phyloP scores from a whole-genome alignment of 306 rosid genomes.

The Cicer chorassanicum region DNA sequence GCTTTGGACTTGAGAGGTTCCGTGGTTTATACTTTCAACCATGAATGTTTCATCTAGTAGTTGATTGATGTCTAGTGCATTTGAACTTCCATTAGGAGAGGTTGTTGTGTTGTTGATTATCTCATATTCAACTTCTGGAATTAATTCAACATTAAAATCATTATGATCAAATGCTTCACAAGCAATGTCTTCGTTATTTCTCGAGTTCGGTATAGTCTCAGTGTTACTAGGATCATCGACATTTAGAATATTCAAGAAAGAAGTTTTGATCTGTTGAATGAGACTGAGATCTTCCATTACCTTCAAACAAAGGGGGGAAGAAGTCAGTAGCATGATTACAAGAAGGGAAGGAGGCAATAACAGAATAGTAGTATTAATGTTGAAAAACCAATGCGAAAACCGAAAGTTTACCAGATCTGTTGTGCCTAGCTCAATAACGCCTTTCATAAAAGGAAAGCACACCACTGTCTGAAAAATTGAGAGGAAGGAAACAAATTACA shows the following conservation, averaged over 20 bases:
- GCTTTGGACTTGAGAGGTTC: slow-evolving; percentile 68
- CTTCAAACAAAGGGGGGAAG: slow-evolving; percentile 50
- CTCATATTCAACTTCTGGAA: slow-evolving; percentile 49
- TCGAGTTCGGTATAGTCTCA: slow-evolving; percentile 42
- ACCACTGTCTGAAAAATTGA: slow-evolving; percentile 72
- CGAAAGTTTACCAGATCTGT: slow-evolving; percentile 59
- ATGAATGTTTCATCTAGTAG: slow-evolving; percentile 54
- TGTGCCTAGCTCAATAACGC: slow-evolving; percentile 79
- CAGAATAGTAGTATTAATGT: slow-evolving; percentile 1
- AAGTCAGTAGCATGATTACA: slow-evolving; percentile 22
- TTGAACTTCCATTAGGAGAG: slow-evolving; percentile 65
- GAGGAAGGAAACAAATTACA: slow-evolving; percentile 37
- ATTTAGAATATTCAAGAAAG: slow-evolving; percentile 58
- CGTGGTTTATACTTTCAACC: slow-evolving; percentile 56
- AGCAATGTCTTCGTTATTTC: slow-evolving; percentile 45
- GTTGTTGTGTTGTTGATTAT: slow-evolving; percentile 50
- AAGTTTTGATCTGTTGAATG: slow-evolving; percentile 60
- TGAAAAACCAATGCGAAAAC: neutral
- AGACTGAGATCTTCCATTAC: slow-evolving; percentile 70
- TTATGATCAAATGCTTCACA: slow-evolving; percentile 50
- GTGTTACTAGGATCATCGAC: slow-evolving; percentile 43
- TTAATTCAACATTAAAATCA: slow-evolving; percentile 47
- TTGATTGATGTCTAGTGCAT: slow-evolving; percentile 54
- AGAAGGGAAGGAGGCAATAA: slow-evolving; percentile 1
- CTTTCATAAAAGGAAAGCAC: slow-evolving; percentile 82